Evolutionary conservation across 2,329 filamentous ascomycete genomes (phyloP), one percentile per base, ranked within the genome.

Genomic region (Cadophora sp.): DNA sequence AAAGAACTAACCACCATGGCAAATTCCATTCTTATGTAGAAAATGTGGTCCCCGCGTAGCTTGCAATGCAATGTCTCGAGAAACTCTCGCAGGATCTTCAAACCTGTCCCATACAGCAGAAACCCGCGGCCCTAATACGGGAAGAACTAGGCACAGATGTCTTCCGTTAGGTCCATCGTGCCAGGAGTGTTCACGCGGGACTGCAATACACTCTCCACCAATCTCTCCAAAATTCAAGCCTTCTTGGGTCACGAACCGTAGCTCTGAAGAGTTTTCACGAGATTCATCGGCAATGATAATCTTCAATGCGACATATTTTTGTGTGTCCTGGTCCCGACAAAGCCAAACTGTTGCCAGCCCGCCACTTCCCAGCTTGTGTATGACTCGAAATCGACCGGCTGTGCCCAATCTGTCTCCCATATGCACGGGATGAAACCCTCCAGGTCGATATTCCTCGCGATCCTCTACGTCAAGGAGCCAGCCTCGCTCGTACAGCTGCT

Each of bases 261-360:
- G 30, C 50, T 53, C 50, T 8, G 50, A 36, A 53, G 24, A 53
- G 2, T 33, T 33, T 36, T n/a, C 27, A 18, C 9, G 24, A n/a
- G 27, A 53, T 53, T n/a, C 50, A 33, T 53, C 50, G 14, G 50
- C 50, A 30, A 53, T 33, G 18, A 53, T 53, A 33, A 53, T 53
- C 30, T 53, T 53, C 3, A 53, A 30, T n/a, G 50, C 50, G 27
- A 53, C 24, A 20, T 53, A 53, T 36, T 33, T 36, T n/a, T 53
- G 22, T 53, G 30, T 50, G 20, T 50, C 47, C 47, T 53, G 24
- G 50, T 53, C 50, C 6, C 27, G 24, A 36, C 50, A 53, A 33
- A 53, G 50, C 50, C 50, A 53, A 33, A 53, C 50, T 8, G 24
- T 53, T 30, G 50, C 50, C 3, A 33, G 30, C 14, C 50, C 50